Conservation (phyloP, 2,329 filamentous ascomycete species). For the Didymella arachidicola region DNA sequence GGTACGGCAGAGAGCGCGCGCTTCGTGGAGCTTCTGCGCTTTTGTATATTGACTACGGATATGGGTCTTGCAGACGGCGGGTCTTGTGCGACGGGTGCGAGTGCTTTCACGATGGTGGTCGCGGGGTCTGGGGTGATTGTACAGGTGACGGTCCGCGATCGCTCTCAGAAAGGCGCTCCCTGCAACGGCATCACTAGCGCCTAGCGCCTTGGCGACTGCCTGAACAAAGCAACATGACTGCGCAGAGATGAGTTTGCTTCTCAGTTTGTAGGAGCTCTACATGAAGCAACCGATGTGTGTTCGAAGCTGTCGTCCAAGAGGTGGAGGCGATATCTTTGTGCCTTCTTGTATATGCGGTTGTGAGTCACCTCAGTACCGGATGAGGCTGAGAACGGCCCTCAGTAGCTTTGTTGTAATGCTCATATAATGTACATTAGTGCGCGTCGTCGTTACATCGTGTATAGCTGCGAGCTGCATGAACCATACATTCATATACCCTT, state of each 20-base stretch:
- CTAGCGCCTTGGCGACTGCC: conserved; percentile 18
- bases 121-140: conserved; percentile 43
- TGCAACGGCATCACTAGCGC: conserved; percentile 5
- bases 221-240: background rate
- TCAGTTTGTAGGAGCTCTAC: background rate
- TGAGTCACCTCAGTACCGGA: too few species aligned
- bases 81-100: conserved; percentile 44
- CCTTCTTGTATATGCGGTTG: background rate
- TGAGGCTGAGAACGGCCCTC: too few species aligned
- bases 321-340: background rate
- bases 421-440: background rate
- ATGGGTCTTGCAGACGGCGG: conserved; percentile 32
- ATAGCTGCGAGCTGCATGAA: background rate
- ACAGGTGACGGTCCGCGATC: conserved; percentile 17
- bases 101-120: conserved; percentile 43
- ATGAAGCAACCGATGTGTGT: background rate
- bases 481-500: background rate
- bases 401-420: background rate
- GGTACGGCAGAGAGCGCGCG: conserved; percentile 32
- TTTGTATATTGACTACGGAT: conserved; percentile 33
- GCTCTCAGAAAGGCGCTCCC: conserved; percentile 16
- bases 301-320: background rate
- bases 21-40: conserved; percentile 38
- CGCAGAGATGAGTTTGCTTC: background rate
- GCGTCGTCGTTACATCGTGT: background rate